These are phyloP conservation scores for Epichloe brachyelytri DNA, from an alignment of 2,329 filamentous ascomycete species.

Conservation along the genomic window DNA sequence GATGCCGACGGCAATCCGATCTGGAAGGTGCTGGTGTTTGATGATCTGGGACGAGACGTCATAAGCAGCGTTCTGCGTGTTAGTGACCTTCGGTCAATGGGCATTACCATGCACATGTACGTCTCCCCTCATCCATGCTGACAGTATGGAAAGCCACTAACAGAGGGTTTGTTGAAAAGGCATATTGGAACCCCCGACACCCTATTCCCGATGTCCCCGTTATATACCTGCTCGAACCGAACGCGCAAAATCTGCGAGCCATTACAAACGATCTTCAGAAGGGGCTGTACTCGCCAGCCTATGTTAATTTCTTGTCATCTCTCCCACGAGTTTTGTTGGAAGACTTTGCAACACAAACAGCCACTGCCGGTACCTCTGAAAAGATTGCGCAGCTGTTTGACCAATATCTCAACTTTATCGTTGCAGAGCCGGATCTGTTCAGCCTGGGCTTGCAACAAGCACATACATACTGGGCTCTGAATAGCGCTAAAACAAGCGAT, in stretches of 20 bases:
- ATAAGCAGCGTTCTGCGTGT: slow-evolving; percentile 94
- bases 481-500: slow-evolving; percentile 82
- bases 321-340: slow-evolving; percentile 82
- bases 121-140: slow-evolving; percentile 6
- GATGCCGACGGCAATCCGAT: slow-evolving; percentile 83
- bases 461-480: slow-evolving; percentile 89
- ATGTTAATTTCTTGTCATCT: slow-evolving; percentile 94
- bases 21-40: slow-evolving; percentile 96
- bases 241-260: slow-evolving; percentile 60
- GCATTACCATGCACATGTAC: slow-evolving; percentile 93
- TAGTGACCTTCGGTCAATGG: slow-evolving; percentile 82
- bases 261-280: slow-evolving; percentile 80
- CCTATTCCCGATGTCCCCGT: slow-evolving; percentile 93
- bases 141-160: not conserved
- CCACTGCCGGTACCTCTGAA: slow-evolving; percentile 71
- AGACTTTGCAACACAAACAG: slow-evolving; percentile 85
- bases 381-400: slow-evolving; percentile 88
- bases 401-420: slow-evolving; percentile 95
- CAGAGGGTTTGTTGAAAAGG: slow-evolving; percentile 27
- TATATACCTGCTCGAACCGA: slow-evolving; percentile 92
- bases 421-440: slow-evolving; percentile 90
- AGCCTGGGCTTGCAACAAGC: slow-evolving; percentile 84
- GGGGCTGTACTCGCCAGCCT: slow-evolving; percentile 81
- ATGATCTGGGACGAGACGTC: slow-evolving; percentile 80
- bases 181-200: slow-evolving; percentile 71